Percentiles rank a stretch among this genome's conserved stretches.
Conservation (phyloP, 164 flowering plant species). For the Brasenia schreberi region DNA sequence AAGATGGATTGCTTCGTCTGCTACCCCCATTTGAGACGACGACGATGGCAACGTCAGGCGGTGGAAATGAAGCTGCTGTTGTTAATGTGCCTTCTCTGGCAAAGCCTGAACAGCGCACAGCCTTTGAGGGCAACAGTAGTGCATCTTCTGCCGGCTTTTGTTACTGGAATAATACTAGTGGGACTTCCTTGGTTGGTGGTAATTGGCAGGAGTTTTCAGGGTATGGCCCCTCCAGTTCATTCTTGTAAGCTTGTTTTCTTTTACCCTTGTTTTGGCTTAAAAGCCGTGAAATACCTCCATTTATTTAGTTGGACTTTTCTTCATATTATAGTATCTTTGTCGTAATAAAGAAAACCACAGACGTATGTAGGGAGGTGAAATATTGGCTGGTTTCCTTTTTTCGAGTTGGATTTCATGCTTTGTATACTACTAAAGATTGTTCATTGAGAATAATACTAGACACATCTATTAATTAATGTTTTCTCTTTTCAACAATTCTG, state of each 20-base stretch:
- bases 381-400: too few relatives aligned
- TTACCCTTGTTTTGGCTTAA: too few relatives aligned
- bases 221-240: background rate
- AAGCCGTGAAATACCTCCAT: too few relatives aligned
- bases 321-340: too few relatives aligned
- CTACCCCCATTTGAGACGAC: background rate
- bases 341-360: too few relatives aligned
- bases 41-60: background rate
- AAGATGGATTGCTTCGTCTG: background rate
- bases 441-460: too few relatives aligned
- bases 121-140: background rate
- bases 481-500: too few relatives aligned
- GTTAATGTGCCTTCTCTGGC: background rate
- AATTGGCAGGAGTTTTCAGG: background rate
- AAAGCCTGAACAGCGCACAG: background rate
- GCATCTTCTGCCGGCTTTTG: background rate
- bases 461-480: too few relatives aligned
- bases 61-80: background rate
- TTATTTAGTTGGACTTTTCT: too few relatives aligned
- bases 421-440: too few relatives aligned
- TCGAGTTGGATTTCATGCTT: too few relatives aligned
- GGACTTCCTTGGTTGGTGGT: background rate
- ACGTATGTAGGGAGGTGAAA: too few relatives aligned
- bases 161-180: background rate
- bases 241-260: background rate